Percentiles rank a stretch among this genome's conserved stretches.
Conservation (phyloP, 2,329 filamentous ascomycete species). For the Mycosphaerella arachidis region DNA sequence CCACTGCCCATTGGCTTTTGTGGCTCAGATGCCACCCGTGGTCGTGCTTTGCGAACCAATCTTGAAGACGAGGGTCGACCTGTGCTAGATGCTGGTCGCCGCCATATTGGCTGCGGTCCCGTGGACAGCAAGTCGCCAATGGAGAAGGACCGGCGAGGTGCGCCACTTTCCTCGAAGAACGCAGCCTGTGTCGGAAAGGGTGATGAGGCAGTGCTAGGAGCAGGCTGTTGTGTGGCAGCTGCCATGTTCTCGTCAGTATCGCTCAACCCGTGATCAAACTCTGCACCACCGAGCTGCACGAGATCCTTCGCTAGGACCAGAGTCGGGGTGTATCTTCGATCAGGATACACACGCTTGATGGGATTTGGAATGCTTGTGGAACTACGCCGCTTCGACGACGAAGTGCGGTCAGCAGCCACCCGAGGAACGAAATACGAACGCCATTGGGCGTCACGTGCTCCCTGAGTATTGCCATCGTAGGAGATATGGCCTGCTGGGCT, state of each 20-base stretch:
- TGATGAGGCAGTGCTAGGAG: slow-evolving; percentile 25
- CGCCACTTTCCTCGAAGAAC: slow-evolving; percentile 26
- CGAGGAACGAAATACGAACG: slow-evolving; percentile 34
- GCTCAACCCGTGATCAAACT: slow-evolving; percentile 26
- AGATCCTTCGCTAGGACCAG: slow-evolving; percentile 30
- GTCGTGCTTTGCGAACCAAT: slow-evolving; percentile 25
- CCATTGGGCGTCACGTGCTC: slow-evolving; percentile 27
- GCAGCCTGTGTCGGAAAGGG: slow-evolving; percentile 21
- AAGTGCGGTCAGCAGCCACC: slow-evolving; percentile 19
- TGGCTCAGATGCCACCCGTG: slow-evolving; percentile 28
- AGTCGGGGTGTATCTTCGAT: slow-evolving; percentile 33
- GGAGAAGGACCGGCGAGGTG: slow-evolving; percentile 48
- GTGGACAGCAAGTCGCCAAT: slow-evolving; percentile 42
- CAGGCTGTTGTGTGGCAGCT: slow-evolving; percentile 4
- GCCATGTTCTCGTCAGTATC: slow-evolving; percentile 15
- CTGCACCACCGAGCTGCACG: slow-evolving; percentile 21
- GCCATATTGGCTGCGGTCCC: slow-evolving; percentile 36
- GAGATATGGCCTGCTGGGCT: slow-evolving; percentile 14
- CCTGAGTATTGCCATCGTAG: slow-evolving; percentile 9
- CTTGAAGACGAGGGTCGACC: slow-evolving; percentile 28
- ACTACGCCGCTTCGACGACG: slow-evolving; percentile 20
- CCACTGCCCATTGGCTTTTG: slow-evolving; percentile 37
- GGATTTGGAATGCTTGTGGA: slow-evolving; percentile 36
- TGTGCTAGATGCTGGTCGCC: slow-evolving; percentile 35
- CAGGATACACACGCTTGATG: slow-evolving; percentile 34